Evolutionary conservation across 345 rosid genomes (phyloP).

Genomic region (Arabidopsis arenosa): DNA sequence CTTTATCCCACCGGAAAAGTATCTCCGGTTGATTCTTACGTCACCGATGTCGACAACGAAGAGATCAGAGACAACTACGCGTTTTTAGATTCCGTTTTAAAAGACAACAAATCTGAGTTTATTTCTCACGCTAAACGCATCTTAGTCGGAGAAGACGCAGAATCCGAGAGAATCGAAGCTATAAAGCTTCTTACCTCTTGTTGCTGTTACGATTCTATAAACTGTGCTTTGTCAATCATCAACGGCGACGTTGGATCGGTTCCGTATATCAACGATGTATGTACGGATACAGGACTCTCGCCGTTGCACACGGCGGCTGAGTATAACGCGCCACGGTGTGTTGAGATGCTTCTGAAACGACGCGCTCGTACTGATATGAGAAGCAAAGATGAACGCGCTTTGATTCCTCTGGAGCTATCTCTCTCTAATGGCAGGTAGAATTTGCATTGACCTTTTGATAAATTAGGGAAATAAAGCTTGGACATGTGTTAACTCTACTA

Average conservation of each 20-base stretch:
- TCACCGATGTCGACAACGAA: slow-evolving; percentile 7
- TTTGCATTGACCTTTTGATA: slow-evolving; percentile 21
- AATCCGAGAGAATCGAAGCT: slow-evolving; percentile 43
- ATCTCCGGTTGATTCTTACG: slow-evolving; percentile 8
- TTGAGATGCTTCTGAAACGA: slow-evolving; percentile 66
- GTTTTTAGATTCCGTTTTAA: slow-evolving; percentile 46
- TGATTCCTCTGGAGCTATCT: slow-evolving; percentile 70
- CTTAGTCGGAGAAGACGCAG: slow-evolving; percentile 35
- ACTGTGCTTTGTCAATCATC: slow-evolving; percentile 63
- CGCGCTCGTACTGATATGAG: slow-evolving; percentile 76
- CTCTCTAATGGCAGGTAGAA: slow-evolving; percentile 61
- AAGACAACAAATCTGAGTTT: slow-evolving; percentile 56
- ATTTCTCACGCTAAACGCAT: slow-evolving; percentile 38
- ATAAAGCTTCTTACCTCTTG: slow-evolving; percentile 60
- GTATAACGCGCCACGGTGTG: slow-evolving; percentile 63
- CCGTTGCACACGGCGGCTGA: slow-evolving; percentile 73
- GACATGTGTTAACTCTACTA: slow-evolving; percentile 27
- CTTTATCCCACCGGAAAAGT: slow-evolving; percentile 18
- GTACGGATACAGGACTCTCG: slow-evolving; percentile 48
- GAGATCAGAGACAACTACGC: slow-evolving; percentile 33
- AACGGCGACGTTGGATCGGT: slow-evolving; percentile 64
- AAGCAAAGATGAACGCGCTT: slow-evolving; percentile 63
- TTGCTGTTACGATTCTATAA: slow-evolving; percentile 61
- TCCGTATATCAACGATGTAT: slow-evolving; percentile 60
- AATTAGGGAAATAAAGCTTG: slow-evolving; percentile 17